phyloP scores from a whole-genome alignment of 257 asterid genomes.

The Scutellaria baicalensis region DNA sequence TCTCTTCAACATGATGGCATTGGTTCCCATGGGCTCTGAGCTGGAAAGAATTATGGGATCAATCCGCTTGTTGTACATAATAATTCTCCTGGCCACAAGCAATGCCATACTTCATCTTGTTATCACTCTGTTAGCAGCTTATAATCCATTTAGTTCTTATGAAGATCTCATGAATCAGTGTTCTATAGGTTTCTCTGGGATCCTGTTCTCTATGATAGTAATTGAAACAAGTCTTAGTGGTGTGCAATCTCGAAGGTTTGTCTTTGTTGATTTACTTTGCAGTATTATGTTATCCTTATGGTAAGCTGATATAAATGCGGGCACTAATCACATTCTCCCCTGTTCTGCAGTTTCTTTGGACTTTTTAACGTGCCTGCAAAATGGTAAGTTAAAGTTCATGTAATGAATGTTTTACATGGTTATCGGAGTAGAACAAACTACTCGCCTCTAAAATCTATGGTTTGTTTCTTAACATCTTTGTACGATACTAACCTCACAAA shows the following conservation, averaged over 20 bases:
- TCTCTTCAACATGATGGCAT: slow-evolving; percentile 92
- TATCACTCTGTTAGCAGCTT: slow-evolving; percentile 51
- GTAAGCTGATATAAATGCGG: neutral
- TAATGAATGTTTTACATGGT: neutral
- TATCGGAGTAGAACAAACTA: too few relatives aligned
- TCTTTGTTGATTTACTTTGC: slow-evolving; percentile 2
- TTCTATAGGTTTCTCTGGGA: slow-evolving; percentile 93
- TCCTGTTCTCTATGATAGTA: slow-evolving; percentile 91
- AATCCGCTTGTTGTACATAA: slow-evolving; percentile 60
- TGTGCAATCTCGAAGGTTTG: slow-evolving; percentile 81
- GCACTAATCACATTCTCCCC: slow-evolving; percentile 18
- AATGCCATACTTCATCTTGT: slow-evolving; percentile 78
- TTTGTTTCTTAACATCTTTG: slow-evolving; percentile 1
- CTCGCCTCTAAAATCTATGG: too few relatives aligned
- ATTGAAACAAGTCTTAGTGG: slow-evolving; percentile 95
- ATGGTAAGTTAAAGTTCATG: slow-evolving; percentile 41
- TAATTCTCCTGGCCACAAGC: slow-evolving; percentile 64
- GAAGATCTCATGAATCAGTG: slow-evolving; percentile 70
- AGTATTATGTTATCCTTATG: neutral
- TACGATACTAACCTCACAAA: neutral
- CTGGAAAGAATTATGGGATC: slow-evolving; percentile 99
- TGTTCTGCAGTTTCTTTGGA: slow-evolving; percentile 79
- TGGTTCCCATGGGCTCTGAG: slow-evolving; percentile 97
- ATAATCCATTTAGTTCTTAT: slow-evolving; percentile 46
- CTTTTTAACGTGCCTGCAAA: slow-evolving; percentile 92